phyloP scores from a whole-genome alignment of 164 flowering plant genomes.

The Hamamelis virginiana region DNA sequence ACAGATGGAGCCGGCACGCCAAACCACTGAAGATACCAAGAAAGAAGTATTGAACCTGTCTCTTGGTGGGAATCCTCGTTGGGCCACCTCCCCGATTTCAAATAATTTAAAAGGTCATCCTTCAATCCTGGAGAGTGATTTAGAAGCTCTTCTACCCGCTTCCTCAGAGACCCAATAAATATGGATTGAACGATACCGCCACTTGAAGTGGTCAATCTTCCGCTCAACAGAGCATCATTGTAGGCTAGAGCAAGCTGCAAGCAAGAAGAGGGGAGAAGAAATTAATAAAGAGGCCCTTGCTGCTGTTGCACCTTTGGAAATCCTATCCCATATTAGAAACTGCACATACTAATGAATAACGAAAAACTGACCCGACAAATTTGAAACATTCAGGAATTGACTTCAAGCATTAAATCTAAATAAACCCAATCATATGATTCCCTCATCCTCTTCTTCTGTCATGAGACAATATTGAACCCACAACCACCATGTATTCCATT shows the following conservation, averaged over 20 bases:
- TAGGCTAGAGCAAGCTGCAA: constrained; percentile 82
- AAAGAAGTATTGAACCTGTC: constrained; percentile 39
- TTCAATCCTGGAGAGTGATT: constrained; percentile 26
- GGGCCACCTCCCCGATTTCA: constrained; percentile 68
- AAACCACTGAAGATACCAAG: constrained; percentile 89
- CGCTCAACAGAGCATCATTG: constrained; percentile 63
- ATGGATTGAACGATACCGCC: constrained; percentile 68
- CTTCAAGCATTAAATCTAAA: too few relatives aligned
- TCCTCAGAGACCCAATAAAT: constrained; percentile 72
- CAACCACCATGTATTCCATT: too few relatives aligned
- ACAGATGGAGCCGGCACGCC: constrained; percentile 54
- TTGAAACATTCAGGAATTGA: too few relatives aligned
- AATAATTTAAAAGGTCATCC: constrained; percentile 41
- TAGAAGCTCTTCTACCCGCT: constrained; percentile 71
- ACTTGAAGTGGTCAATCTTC: constrained; percentile 52
- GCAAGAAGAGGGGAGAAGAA: background rate
- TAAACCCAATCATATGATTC: too few relatives aligned
- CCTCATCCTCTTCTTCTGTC: too few relatives aligned
- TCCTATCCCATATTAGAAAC: background rate
- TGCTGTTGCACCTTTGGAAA: background rate
- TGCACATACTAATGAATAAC: background rate
- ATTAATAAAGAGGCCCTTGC: background rate
- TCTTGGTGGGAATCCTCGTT: constrained; percentile 18
- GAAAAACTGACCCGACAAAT: background rate
- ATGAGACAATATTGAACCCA: too few relatives aligned